Conservation (phyloP, 306 rosid genomes). For the Gleditsia sinensis region DNA sequence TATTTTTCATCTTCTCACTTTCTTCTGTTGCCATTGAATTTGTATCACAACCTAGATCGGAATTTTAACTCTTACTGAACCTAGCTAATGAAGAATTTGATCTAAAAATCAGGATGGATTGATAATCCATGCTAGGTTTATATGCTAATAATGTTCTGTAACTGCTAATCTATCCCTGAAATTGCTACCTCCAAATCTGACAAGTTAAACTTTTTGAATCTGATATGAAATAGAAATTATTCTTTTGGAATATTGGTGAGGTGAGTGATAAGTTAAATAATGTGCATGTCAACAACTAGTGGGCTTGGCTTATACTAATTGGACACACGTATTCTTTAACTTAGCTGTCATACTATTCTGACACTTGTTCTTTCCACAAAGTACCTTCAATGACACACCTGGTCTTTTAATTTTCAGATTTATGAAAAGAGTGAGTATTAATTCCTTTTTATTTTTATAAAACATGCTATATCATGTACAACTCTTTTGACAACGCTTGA, state of each 20-base stretch:
- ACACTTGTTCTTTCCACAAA: not conserved
- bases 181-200: not conserved
- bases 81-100: not conserved
- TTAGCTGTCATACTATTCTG: too few relatives aligned
- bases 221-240: conserved; percentile 1
- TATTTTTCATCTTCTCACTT: not conserved
- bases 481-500: not conserved
- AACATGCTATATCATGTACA: not conserved
- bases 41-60: not conserved
- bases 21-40: not conserved
- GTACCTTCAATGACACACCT: not conserved
- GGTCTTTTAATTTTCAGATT: not conserved
- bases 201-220: not conserved
- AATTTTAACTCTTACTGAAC: not conserved
- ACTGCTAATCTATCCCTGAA: not conserved
- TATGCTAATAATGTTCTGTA: not conserved
- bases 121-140: not conserved
- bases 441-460: not conserved
- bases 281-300: too few relatives aligned
- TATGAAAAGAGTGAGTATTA: not conserved
- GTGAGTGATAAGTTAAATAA: too few relatives aligned
- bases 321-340: too few relatives aligned
- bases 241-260: too few relatives aligned
- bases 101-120: not conserved
- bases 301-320: too few relatives aligned